Conservation (phyloP, 164 flowering plant genomes). For the Kalanchoe fedtschenkoi region DNA sequence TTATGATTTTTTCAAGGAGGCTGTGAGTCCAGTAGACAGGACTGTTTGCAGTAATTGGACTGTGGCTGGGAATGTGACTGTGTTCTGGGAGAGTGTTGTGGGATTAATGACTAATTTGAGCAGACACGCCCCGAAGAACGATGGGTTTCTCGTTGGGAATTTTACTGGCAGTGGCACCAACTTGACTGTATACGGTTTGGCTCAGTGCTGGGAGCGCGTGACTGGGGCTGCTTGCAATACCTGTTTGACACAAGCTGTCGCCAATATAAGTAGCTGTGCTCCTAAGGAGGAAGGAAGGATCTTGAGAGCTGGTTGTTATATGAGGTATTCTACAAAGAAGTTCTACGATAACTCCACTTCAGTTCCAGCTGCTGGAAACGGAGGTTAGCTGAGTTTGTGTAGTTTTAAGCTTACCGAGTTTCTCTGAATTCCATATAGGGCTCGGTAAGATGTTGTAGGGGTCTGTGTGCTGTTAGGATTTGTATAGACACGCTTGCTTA, state of each 20-base stretch:
- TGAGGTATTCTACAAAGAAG: constrained; percentile 47
- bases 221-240: constrained; percentile 27
- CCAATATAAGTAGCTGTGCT: constrained; percentile 28
- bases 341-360: constrained; percentile 38
- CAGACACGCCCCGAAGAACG: constrained; percentile 27
- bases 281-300: constrained; percentile 52
- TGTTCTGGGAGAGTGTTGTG: constrained; percentile 17
- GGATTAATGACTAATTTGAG: constrained; percentile 44
- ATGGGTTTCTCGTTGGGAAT: constrained; percentile 42
- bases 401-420: not conserved
- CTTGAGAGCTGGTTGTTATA: constrained; percentile 61
- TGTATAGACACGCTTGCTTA: not conserved
- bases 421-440: not conserved
- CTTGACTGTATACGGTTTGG: constrained; percentile 56
- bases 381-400: constrained; percentile 21
- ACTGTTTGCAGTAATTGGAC: constrained; percentile 29
- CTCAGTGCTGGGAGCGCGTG: constrained; percentile 62
- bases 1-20: constrained; percentile 41
- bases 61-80: constrained; percentile 18
- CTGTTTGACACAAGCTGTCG: constrained; percentile 37
- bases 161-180: constrained; percentile 20
- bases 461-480: not conserved
- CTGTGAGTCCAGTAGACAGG: constrained; percentile 18
- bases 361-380: constrained; percentile 8
- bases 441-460: not conserved